Evolutionary conservation across 2,329 filamentous ascomycete species (phyloP).

Genomic region (Xylaria arbuscula): DNA sequence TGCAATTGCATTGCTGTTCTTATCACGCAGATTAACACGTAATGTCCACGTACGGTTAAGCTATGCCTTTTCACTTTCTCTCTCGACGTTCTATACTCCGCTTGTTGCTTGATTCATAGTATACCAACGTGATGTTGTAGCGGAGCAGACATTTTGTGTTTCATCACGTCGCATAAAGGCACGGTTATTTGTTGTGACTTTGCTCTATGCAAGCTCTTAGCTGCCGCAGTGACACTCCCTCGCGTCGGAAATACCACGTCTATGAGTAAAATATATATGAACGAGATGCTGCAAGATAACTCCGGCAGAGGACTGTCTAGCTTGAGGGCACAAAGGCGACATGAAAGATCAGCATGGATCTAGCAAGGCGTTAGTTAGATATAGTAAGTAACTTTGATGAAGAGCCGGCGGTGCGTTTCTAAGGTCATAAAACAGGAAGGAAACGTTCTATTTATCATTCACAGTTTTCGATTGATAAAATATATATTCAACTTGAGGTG

Average conservation of each 20-base stretch:
- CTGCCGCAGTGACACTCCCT: neutral
- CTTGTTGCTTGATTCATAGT: neutral
- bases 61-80: neutral
- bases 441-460: neutral
- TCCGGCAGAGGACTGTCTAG: too few species aligned
- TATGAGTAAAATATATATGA: neutral
- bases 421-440: neutral
- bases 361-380: too few species aligned
- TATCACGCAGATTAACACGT: neutral
- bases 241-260: neutral
- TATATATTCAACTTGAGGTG: neutral
- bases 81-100: neutral
- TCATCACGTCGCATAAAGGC: neutral
- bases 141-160: too few species aligned
- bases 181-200: neutral
- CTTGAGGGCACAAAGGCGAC: neutral
- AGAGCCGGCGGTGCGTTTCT: neutral
- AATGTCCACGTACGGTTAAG: neutral
- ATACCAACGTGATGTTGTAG: neutral
- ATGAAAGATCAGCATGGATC: neutral
- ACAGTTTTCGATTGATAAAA: neutral
- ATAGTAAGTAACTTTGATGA: neutral
- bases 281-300: neutral
- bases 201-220: neutral
- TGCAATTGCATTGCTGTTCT: neutral